These are phyloP conservation scores for Hypoxylon fragiforme DNA, from an alignment of 495 filamentous ascomycete genomes.

Conservation along the genomic window DNA sequence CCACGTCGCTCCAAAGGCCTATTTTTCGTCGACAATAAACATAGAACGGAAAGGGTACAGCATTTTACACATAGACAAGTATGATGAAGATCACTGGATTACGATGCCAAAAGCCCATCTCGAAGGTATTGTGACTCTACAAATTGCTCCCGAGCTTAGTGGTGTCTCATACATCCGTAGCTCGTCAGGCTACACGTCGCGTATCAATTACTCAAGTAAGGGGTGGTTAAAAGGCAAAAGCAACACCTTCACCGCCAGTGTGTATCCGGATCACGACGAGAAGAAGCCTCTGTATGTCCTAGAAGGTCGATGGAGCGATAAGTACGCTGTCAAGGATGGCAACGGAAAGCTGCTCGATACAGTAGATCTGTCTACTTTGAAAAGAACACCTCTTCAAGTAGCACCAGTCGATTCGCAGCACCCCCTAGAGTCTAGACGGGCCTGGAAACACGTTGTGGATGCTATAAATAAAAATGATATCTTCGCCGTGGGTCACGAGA, in stretches of 20 bases:
- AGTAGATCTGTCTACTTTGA: slow-evolving; percentile 60
- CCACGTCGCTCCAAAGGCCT: slow-evolving; percentile 84
- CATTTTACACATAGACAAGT: slow-evolving; percentile 62
- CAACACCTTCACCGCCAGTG: slow-evolving; percentile 71
- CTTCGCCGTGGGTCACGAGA: slow-evolving; percentile 68
- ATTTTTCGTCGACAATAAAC: slow-evolving; percentile 76
- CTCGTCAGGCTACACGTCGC: slow-evolving; percentile 73
- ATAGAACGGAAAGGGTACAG: slow-evolving; percentile 85
- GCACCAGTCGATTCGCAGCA: slow-evolving; percentile 75
- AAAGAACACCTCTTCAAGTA: slow-evolving; percentile 66
- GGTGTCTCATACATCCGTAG: slow-evolving; percentile 70
- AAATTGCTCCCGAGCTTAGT: slow-evolving; percentile 78
- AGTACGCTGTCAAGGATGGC: slow-evolving; percentile 67
- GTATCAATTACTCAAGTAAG: slow-evolving; percentile 78
- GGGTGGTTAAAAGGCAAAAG: slow-evolving; percentile 85
- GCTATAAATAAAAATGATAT: slow-evolving; percentile 74
- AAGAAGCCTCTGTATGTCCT: slow-evolving; percentile 70
- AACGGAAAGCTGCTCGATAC: slow-evolving; percentile 57
- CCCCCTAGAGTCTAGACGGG: slow-evolving; percentile 72
- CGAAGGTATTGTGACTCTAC: slow-evolving; percentile 79
- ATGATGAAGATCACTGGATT: slow-evolving; percentile 72
- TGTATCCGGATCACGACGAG: slow-evolving; percentile 69
- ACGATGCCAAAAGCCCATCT: slow-evolving; percentile 82
- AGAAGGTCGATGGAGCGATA: slow-evolving; percentile 79
- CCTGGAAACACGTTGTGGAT: slow-evolving; percentile 74